These are phyloP conservation scores for Cladochytrium replicatum DNA, from an alignment of 192 early-diverging fungal genomes.

Conservation along the genomic window DNA sequence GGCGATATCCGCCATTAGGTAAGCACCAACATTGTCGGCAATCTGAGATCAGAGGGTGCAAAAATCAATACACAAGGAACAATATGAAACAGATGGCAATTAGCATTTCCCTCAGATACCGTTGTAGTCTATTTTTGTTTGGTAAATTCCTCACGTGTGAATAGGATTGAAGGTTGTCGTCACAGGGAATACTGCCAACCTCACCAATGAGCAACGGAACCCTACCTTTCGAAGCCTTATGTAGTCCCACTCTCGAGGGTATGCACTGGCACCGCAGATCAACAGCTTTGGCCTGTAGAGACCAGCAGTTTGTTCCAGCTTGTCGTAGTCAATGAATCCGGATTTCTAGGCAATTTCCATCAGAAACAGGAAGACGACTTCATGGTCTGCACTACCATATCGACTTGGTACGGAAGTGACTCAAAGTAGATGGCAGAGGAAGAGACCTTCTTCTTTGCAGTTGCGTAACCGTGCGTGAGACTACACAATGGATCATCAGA, in stretches of 20 bases:
- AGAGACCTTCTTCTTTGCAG: constrained; percentile 99
- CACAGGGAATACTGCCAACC: constrained; percentile 1
- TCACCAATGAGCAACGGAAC: background rate
- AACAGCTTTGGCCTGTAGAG: constrained; percentile 97
- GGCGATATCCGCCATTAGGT: constrained; percentile 97
- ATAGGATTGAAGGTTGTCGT: constrained; percentile 2
- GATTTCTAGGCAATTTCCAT: too few species aligned
- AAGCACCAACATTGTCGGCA: constrained; percentile 92
- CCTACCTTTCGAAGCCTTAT: constrained; percentile 72
- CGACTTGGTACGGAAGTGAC: constrained; percentile 97
- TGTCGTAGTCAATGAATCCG: constrained; percentile 90
- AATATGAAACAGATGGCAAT: constrained; percentile 2
- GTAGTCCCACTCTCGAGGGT: constrained; percentile 99
- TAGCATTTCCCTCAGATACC: constrained; percentile 8
- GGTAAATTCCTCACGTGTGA: constrained; percentile 2
- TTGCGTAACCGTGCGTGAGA: constrained; percentile 99
- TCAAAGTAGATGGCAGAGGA: constrained; percentile 99
- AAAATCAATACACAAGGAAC: too few species aligned
- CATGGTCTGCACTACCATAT: constrained; percentile 34
- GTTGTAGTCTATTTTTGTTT: constrained; percentile 12
- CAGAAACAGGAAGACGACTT: constrained; percentile 3
- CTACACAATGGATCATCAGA: constrained; percentile 6
- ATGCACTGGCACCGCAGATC: constrained; percentile 97
- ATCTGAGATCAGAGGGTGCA: constrained; percentile 38
- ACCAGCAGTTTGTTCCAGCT: constrained; percentile 82